Percentiles rank a stretch among this genome's conserved stretches.
Evolutionary conservation across 768 basidiomycete species (phyloP).

Genomic region (Lentinula detonsa): DNA sequence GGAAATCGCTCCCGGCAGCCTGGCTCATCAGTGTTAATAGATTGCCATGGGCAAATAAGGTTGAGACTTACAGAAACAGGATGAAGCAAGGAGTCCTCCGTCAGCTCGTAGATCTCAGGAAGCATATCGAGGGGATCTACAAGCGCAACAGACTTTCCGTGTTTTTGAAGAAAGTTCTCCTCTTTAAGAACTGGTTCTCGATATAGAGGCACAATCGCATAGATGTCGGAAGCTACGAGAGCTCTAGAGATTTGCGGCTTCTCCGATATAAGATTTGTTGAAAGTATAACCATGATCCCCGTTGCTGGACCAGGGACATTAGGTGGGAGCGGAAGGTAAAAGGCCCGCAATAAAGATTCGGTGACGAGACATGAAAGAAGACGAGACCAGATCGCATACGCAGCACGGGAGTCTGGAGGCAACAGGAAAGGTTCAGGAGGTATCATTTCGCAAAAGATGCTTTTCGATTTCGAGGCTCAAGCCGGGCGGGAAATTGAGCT

Average conservation of each 20-base stretch:
- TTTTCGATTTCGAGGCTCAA: background rate
- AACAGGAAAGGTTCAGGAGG: constrained; percentile 10
- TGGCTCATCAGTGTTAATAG: background rate
- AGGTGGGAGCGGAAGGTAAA: constrained; percentile 28
- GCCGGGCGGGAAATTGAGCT: background rate
- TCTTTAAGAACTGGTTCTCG: constrained; percentile 37
- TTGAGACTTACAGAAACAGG: constrained; percentile 13
- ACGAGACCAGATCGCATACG: constrained; percentile 41
- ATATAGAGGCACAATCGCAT: constrained; percentile 41
- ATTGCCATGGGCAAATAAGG: background rate
- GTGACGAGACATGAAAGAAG: constrained; percentile 45
- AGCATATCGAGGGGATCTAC: constrained; percentile 57
- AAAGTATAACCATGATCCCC: constrained; percentile 34
- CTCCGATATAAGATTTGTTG: constrained; percentile 28
- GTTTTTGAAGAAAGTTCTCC: constrained; percentile 15
- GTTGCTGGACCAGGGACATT: constrained; percentile 12
- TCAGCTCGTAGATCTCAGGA: constrained; percentile 33
- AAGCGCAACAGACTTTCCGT: constrained; percentile 38
- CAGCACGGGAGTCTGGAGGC: constrained; percentile 30
- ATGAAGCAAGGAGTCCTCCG: constrained; percentile 8
- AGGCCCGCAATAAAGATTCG: constrained; percentile 36
- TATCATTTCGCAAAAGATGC: background rate
- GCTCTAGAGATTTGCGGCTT: constrained; percentile 24
- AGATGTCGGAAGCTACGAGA: constrained; percentile 35
- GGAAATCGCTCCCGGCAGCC: background rate